Percentiles rank a stretch among this genome's conserved stretches.
Evolutionary conservation across 2,329 filamentous ascomycete genomes (phyloP).

Genomic region (Sporothrix brasiliensis): DNA sequence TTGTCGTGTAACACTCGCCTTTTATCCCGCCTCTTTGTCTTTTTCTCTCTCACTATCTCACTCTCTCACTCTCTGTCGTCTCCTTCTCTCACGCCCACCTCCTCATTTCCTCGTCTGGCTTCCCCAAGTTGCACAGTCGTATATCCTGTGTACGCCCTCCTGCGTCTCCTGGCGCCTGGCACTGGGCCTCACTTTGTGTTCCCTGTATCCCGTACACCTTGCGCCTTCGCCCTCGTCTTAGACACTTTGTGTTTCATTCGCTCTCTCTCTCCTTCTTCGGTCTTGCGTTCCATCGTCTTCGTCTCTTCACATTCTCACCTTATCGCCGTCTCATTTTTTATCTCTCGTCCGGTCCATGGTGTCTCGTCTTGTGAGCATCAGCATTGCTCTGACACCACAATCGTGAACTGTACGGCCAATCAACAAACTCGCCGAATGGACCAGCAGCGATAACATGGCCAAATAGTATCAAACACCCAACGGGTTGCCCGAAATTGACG

Average conservation of each 20-base stretch:
- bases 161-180: slow-evolving; percentile 21
- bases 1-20: slow-evolving; percentile 16
- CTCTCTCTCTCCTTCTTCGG: not conserved
- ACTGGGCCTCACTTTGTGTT: slow-evolving; percentile 17
- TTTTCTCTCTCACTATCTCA: not conserved
- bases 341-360: not conserved
- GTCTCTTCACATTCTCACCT: not conserved
- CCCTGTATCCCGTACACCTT: not conserved
- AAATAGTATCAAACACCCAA: slow-evolving; percentile 1
- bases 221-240: not conserved
- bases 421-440: not conserved
- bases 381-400: not conserved
- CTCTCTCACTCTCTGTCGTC: not conserved
- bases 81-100: not conserved
- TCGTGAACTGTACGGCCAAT: not conserved
- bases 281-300: not conserved
- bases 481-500: not conserved
- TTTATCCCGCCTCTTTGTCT: not conserved
- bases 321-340: not conserved
- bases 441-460: slow-evolving; percentile 19
- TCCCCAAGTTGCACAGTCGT: slow-evolving; percentile 11
- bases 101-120: not conserved
- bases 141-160: slow-evolving; percentile 19
- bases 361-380: not conserved
- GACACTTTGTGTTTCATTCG: not conserved